A percentile compares a stretch with the other conserved stretches of the same genome.
Evolutionary conservation across 257 asterid genomes (phyloP).

Genomic region (Nicotiana tomentosiformis): DNA sequence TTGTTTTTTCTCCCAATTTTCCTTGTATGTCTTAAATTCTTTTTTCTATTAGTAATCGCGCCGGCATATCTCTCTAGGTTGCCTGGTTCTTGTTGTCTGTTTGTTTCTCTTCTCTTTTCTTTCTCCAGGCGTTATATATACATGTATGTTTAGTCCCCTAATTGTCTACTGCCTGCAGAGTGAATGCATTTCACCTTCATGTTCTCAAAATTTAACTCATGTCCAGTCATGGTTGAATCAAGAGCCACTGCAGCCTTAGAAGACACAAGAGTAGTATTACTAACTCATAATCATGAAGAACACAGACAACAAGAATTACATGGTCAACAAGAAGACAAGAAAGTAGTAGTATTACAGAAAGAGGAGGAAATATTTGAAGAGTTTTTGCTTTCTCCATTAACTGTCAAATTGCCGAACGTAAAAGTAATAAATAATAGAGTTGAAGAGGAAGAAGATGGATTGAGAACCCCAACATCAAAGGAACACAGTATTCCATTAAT

Average conservation of each 20-base stretch:
- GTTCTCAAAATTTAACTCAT: constrained; percentile 3
- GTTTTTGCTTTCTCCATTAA: no score
- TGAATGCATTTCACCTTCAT: constrained; percentile 5
- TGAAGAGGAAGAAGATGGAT: constrained; percentile 18
- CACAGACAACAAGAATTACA: not conserved
- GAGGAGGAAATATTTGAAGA: no score
- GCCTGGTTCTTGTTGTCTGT: not conserved
- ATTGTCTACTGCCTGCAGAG: no score
- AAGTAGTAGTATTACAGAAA: not conserved
- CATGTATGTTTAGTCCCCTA: not conserved
- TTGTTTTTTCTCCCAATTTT: not conserved
- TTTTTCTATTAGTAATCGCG: not conserved
- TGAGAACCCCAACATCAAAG: constrained; percentile 47
- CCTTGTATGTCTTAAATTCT: not conserved
- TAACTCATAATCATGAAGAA: not conserved
- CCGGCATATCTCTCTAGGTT: constrained; percentile 3
- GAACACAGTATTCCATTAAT: constrained; percentile 15
- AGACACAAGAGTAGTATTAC: not conserved
- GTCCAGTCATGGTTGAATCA: not conserved
- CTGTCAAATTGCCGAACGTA: no score
- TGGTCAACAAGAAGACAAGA: not conserved
- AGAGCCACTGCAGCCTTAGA: constrained; percentile 8
- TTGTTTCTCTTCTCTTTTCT: not conserved
- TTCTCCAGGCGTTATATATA: not conserved
- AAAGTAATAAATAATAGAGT: not conserved